Conservation (phyloP, 495 filamentous ascomycete genomes). For the Penicillium desertorum region DNA sequence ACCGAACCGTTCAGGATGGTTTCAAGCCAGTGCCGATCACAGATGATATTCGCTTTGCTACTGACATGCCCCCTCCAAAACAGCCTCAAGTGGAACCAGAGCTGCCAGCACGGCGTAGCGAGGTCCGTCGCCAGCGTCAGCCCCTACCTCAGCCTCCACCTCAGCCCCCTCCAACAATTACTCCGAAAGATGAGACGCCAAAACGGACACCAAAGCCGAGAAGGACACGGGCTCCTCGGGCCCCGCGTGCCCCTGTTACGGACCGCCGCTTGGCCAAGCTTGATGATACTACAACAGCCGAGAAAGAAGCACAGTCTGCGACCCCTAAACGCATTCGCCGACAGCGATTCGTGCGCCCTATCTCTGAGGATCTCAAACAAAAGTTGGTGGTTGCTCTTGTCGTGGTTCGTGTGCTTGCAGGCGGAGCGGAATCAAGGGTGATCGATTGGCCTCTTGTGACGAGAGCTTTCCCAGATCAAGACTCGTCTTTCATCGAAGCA, state of each 20-base stretch:
- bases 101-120: constrained; percentile 10
- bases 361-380: constrained; percentile 31
- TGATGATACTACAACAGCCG: constrained; percentile 23
- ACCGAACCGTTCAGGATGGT: constrained; percentile 33
- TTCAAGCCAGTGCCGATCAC: constrained; percentile 37
- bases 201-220: not conserved
- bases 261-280: constrained; percentile 34
- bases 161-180: not conserved
- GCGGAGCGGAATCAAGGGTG: constrained; percentile 61
- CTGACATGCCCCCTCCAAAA: constrained; percentile 18
- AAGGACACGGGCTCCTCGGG: not conserved
- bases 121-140: not conserved
- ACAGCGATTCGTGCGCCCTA: constrained; percentile 17
- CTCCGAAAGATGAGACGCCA: not conserved
- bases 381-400: constrained; percentile 67
- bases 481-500: constrained; percentile 55
- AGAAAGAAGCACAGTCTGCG: constrained; percentile 7
- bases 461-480: constrained; percentile 62
- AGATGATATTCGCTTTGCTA: constrained; percentile 38
- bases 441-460: constrained; percentile 75
- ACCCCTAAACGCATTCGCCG: constrained; percentile 26
- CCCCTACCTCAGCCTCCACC: not conserved
- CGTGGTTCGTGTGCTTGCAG: constrained; percentile 69
- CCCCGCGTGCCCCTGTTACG: not conserved
- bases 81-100: constrained; percentile 4